Percentiles rank a stretch among this genome's conserved stretches.
phyloP scores from a whole-genome alignment of 2,329 filamentous ascomycete species.

The Pseudogymnoascus sp. region DNA sequence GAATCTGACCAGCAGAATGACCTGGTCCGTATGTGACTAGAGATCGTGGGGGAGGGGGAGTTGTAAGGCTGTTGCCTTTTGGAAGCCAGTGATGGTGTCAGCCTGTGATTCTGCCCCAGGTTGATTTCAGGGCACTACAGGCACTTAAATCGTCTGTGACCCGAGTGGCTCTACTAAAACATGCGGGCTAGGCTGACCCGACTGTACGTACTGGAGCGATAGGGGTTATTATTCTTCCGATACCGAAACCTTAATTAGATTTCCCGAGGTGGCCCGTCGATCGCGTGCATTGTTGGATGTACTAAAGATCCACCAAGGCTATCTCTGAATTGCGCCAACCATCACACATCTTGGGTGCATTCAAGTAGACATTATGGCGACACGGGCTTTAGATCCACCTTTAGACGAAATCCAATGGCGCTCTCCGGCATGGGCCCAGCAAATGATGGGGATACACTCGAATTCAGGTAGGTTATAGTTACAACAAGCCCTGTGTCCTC shows the following conservation, averaged over 20 bases:
- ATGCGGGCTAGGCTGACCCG: neutral
- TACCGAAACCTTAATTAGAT: constrained; percentile 2
- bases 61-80: neutral
- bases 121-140: neutral
- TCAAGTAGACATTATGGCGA: neutral
- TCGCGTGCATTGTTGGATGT: neutral
- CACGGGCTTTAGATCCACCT: constrained; percentile 33
- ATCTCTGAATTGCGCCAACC: constrained; percentile 1
- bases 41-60: neutral
- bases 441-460: constrained; percentile 50
- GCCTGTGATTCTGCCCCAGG: constrained; percentile 3
- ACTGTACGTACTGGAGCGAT: neutral
- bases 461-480: constrained; percentile 32
- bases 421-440: constrained; percentile 39
- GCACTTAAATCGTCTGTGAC: neutral
- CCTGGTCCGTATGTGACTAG: neutral
- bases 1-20: neutral
- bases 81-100: neutral
- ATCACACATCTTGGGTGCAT: neutral
- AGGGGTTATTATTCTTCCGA: constrained; percentile 1
- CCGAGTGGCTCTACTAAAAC: neutral
- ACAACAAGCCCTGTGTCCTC: neutral
- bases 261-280: neutral
- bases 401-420: constrained; percentile 63
- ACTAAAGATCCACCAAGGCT: constrained; percentile 4